Evolutionary conservation across 176 grass and related monocot species (phyloP).

Genomic region (Musa acuminata): DNA sequence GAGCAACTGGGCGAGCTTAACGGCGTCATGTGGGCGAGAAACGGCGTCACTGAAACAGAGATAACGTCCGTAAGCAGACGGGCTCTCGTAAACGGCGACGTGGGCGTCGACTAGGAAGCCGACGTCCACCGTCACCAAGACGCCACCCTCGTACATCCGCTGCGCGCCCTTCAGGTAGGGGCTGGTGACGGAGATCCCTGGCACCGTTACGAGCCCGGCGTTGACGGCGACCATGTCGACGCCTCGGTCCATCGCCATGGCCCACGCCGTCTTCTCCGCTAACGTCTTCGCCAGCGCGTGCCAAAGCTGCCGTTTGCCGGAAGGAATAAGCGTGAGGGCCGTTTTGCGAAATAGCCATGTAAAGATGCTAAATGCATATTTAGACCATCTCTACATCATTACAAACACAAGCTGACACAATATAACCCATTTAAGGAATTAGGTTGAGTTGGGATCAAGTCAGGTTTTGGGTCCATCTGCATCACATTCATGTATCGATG

Average conservation of each 20-base stretch:
- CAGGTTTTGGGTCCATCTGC: no score
- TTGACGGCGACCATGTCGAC: conserved; percentile 91
- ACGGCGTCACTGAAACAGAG: conserved; percentile 70
- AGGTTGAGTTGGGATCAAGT: no score
- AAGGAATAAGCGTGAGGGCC: neutral
- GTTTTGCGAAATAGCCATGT: no score
- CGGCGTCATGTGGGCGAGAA: conserved; percentile 59
- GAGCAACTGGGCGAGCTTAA: conserved; percentile 50
- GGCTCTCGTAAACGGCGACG: conserved; percentile 60
- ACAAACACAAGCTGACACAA: no score
- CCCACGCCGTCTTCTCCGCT: conserved; percentile 94
- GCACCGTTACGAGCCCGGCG: conserved; percentile 41
- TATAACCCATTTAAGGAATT: no score
- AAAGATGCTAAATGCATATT: no score
- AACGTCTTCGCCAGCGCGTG: conserved; percentile 81
- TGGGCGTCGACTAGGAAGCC: conserved; percentile 73
- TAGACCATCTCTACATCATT: no score
- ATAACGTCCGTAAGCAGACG: conserved; percentile 69
- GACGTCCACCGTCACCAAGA: conserved; percentile 72
- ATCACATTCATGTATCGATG: no score
- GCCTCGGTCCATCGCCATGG: conserved; percentile 90
- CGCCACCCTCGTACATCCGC: conserved; percentile 75
- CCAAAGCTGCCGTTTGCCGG: conserved; percentile 45
- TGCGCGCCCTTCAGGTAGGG: conserved; percentile 71
- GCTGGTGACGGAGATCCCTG: conserved; percentile 27